Base-by-base conservation (phyloP, 768 basidiomycete genomes). In the Amanita jacksonii region DNA sequence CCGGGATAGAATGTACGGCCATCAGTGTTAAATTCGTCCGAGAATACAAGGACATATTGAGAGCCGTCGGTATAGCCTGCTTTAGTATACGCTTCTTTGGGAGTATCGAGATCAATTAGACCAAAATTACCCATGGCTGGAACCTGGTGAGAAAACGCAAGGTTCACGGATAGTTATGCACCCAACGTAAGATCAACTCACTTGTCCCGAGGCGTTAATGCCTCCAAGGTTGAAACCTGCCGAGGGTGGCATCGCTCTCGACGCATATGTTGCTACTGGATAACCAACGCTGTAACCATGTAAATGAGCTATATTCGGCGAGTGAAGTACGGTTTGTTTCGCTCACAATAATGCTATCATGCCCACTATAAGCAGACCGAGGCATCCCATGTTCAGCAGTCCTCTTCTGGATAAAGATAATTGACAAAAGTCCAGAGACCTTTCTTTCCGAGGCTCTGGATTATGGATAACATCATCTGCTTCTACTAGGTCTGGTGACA, bases 1-100 rank as follows among this genome's bases (percentile, higher is more conserved):
- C 84, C 84, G 32, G 80, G 76, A 63, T 84, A 88, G 54, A 89
- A 89, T 4, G 80, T 72, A 49, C 87, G 68, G 3, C 85, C 84
- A 16, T 81, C 77, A 19, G 64, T 65, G 56, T 89, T 80, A 57
- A 90, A 89, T 56, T 90, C 87, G 60, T 90, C 87, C 3, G 77
- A 81, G 57, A 85, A 89, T 8, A 86, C 81, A 19, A 89, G 67
- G 35, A 68, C 57, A 68, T 72, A 65, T 38, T 61, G 51, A 24
- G 65, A 61, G 3, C 83, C 79, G 51, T 87, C 81, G 27, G 67
- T 65, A 53, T 77, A 69, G 4, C 80, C 77, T 0, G 69, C 20
- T 52, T 74, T 68, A 46, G 63, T 65, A 63, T 76, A 69, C 8
- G 66, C 82, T 0, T 72, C 68, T 44, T 67, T 48, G 1, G 91